Evolutionary conservation across 805 yeast species (phyloP), one percentile per base, ranked within the genome.

Genomic region (Pichia gijzeniarum): DNA sequence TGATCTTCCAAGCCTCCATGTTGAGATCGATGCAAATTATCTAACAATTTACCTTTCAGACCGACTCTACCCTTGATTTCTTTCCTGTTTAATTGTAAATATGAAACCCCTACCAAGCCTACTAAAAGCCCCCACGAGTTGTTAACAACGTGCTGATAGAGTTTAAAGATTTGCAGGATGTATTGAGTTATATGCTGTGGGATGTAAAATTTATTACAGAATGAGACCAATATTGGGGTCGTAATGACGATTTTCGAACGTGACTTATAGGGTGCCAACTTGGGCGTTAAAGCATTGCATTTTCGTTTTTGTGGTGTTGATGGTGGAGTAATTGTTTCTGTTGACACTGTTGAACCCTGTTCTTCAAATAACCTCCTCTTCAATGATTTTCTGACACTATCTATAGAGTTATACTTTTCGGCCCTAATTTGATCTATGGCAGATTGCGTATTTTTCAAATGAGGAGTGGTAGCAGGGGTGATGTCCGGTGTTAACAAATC

Each of bases 91-190:
- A 82, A 68, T 14, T 79, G 68, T 17, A 70, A 64, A 45, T 77
- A 79, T 13, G 82, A 80, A 17, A 81, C 73, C 31, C 81, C 68
- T 1, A 82, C 70, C 50, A 84, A 57, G 0, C 90, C 90, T 58
- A 85, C 80, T 3, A 83, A 75, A 19, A 84, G 59, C 7, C 79
- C 77, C 88, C 89, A 83, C 34, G 80, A 82, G 47, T 75, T 78
- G 31, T 73, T 73, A 34, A 81, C 72, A 51, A 77, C 76, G 37
- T 72, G 70, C 39, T 72, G 69, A 54, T 77, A 76, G 3, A 67
- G 60, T 34, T 70, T 62, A 52, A 73, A 82, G 1, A 79, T 72
- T 35, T 70, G 72, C 9, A 81, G 48, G 38, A 84, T 67, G 31
- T 67, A 62, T 21, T 68, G 65, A 0, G 86, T 77, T 2, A 74